phyloP scores from a whole-genome alignment of 2,329 filamentous ascomycete species.

The Cercospora sesami region DNA sequence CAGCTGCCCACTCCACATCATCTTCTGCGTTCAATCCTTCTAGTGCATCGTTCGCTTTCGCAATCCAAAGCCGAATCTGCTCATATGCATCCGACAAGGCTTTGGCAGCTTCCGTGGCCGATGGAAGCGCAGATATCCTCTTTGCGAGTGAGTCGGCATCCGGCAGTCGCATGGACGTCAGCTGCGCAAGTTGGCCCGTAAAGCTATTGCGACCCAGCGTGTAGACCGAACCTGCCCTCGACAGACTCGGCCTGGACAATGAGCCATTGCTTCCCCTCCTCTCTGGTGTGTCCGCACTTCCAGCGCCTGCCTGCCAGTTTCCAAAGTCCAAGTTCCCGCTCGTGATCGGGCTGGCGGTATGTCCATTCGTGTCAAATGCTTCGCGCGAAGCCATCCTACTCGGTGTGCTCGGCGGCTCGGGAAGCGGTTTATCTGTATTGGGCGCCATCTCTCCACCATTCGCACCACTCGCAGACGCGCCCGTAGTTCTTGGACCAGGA shows the following conservation, averaged over 20 bases:
- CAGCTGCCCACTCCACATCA: slow-evolving; percentile 93
- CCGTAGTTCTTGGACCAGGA: slow-evolving; percentile 37
- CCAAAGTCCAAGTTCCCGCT: slow-evolving; percentile 16
- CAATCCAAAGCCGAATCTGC: slow-evolving; percentile 92
- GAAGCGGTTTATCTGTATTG: slow-evolving; percentile 9
- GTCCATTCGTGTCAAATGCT: slow-evolving; percentile 13
- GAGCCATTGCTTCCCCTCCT: slow-evolving; percentile 50
- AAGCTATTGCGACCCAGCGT: slow-evolving; percentile 91
- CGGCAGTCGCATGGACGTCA: slow-evolving; percentile 86
- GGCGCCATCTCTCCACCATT: slow-evolving; percentile 13
- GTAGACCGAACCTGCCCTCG: slow-evolving; percentile 82
- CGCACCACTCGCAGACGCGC: background rate
- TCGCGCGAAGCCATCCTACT: slow-evolving; percentile 6
- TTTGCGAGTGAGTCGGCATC: slow-evolving; percentile 80
- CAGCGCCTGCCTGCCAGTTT: slow-evolving; percentile 19
- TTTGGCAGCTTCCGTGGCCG: slow-evolving; percentile 77
- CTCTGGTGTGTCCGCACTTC: slow-evolving; percentile 20
- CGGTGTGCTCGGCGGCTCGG: slow-evolving; percentile 25
- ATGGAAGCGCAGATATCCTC: slow-evolving; percentile 80
- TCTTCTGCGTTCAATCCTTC: slow-evolving; percentile 89
- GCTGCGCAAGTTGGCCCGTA: slow-evolving; percentile 85
- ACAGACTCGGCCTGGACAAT: slow-evolving; percentile 62
- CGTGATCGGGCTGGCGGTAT: background rate
- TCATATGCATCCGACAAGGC: slow-evolving; percentile 84
- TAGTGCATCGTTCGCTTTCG: slow-evolving; percentile 86